These are phyloP conservation scores for Suhomyces bolitotheri DNA, from an alignment of 1,139 yeast species.

Conservation along the genomic window DNA sequence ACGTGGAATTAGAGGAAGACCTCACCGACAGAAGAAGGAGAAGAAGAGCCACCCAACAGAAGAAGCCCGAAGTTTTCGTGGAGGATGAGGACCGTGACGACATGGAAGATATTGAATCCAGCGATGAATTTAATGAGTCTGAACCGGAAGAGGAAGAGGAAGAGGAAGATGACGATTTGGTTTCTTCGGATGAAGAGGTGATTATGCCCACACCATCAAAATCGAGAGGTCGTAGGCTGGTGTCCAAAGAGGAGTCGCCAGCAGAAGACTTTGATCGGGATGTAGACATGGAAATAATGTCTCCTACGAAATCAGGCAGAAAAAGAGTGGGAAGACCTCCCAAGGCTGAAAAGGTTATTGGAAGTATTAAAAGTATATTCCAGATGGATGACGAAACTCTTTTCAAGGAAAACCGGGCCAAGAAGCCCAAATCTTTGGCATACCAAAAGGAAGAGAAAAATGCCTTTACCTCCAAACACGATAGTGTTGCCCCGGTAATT, in stretches of 20 bases:
- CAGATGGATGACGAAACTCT: constrained; percentile 32
- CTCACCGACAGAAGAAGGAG: constrained; percentile 3
- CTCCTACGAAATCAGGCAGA: constrained; percentile 8
- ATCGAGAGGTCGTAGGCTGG: neutral
- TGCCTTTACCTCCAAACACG: neutral
- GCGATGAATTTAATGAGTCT: constrained; percentile 7
- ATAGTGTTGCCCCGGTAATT: constrained; percentile 23
- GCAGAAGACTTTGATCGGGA: neutral
- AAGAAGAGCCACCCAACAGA: constrained; percentile 3
- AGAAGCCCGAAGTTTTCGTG: constrained; percentile 3
- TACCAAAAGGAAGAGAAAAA: constrained; percentile 2
- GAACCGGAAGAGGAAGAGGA: constrained; percentile 5
- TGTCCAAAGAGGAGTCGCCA: neutral
- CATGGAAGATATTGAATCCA: constrained; percentile 3
- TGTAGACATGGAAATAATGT: neutral
- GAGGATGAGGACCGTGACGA: constrained; percentile 7
- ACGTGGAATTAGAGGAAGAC: constrained; percentile 36
- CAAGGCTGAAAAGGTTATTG: constrained; percentile 34
- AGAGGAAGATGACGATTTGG: constrained; percentile 5
- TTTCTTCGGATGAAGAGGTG: constrained; percentile 9
- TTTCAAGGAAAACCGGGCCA: constrained; percentile 20
- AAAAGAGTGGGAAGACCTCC: constrained; percentile 37
- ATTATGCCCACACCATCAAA: constrained; percentile 4
- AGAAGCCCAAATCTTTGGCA: neutral
- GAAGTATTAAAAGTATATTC: constrained; percentile 39